Evolutionary conservation across 1,284 basidiomycete genomes (phyloP), one percentile per base, ranked within the genome.

Genomic region (Cystobasidium pallidum): DNA sequence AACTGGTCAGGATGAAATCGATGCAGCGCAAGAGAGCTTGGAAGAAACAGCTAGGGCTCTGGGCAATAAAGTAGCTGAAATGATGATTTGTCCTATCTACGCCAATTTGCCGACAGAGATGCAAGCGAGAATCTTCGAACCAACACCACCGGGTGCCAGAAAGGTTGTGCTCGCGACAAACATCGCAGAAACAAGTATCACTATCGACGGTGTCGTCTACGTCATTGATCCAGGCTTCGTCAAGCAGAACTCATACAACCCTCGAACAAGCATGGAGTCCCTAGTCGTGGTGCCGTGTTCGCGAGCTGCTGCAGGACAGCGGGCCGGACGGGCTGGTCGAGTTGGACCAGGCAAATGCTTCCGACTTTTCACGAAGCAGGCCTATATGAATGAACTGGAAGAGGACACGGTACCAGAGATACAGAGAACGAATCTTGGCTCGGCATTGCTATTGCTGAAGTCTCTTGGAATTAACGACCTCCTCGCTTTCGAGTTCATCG

Each of bases 1-100:
- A 58, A 99, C 96, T 88, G 96, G 96, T 76, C 96, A 99, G 86
- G 96, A 99, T 81, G 96, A 99, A 82, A 99, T 99, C 75, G 96
- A 99, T 81, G 91, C 92, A 0, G 94, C 94, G 26, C 80, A 81
- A 77, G 95, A 99, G 83, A 97, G 92, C 79, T 82, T 99, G 55
- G 89, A 92, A 80, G 95, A 99, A 82, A 99, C 96, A 0, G 90
- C 93, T 49, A 88, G 92, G 34, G 91, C 95, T 0, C 84, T 99
- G 0, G 95, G 95, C 24, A 96, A 97, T 83, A 97, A 97, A 83
- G 91, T 99, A 51, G 87, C 88, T 8, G 96, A 99, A 79, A 85
- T 99, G 66, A 89, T 99, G 71, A 87, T 99, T 65, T 97, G 94
- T 79, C 96, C 96, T 0, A 98, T 99, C 76, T 99, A 99, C 80